Conservation (phyloP, 2,329 filamentous ascomycete genomes). For the Cladophialophora carrionii region DNA sequence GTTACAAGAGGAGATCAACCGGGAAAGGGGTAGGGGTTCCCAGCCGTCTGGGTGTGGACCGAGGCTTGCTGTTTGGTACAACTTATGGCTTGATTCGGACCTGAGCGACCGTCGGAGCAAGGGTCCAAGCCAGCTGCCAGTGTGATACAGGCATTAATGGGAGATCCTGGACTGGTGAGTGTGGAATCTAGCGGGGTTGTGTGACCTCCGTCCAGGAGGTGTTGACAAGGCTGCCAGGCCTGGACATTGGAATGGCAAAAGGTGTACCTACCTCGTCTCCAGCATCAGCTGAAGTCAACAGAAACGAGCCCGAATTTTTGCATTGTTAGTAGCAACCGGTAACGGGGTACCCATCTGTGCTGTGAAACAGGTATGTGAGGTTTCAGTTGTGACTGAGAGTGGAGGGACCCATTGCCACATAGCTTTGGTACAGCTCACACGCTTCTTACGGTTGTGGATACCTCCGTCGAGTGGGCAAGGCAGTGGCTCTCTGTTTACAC, state of each 20-base stretch:
- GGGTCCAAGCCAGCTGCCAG: slow-evolving; percentile 1
- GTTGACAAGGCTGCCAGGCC: slow-evolving; percentile 17
- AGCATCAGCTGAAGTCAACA: neutral
- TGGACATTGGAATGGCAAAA: neutral
- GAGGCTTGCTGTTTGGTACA: slow-evolving; percentile 17
- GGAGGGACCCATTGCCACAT: neutral
- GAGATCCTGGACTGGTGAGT: slow-evolving; percentile 20
- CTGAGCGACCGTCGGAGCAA: slow-evolving; percentile 7
- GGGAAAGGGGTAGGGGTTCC: slow-evolving; percentile 13
- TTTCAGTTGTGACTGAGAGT: slow-evolving; percentile 3
- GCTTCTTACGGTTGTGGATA: neutral
- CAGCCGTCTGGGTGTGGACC: slow-evolving; percentile 9
- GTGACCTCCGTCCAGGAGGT: slow-evolving; percentile 7
- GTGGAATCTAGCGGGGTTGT: slow-evolving; percentile 8
- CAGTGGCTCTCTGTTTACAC: neutral
- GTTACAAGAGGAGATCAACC: slow-evolving; percentile 14
- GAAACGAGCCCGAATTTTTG: neutral
- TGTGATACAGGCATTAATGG: slow-evolving; percentile 18
- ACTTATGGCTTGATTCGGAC: slow-evolving; percentile 12
- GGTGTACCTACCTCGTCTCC: neutral
- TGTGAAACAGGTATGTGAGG: slow-evolving; percentile 13
- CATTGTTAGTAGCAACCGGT: neutral
- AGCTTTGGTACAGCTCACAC: neutral
- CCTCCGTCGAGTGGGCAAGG: neutral
- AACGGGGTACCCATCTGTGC: neutral